Percentiles rank a stretch among this genome's conserved stretches.
Evolutionary conservation across 2,329 filamentous ascomycete species (phyloP).

Genomic region (Alternaria sp.): DNA sequence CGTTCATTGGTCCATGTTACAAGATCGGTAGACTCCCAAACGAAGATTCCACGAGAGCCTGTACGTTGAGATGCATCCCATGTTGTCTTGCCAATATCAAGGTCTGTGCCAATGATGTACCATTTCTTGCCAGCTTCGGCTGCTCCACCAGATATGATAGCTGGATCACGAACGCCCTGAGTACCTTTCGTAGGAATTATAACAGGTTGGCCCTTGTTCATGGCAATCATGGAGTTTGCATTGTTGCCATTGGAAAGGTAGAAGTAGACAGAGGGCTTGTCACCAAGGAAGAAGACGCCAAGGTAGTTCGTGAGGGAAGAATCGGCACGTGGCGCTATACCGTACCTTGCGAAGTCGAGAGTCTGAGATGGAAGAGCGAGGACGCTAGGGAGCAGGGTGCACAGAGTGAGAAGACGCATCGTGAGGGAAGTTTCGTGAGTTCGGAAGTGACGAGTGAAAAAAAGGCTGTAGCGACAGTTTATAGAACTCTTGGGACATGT

Average conservation of each 20-base stretch:
- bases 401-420: slow-evolving; percentile 27
- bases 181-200: slow-evolving; percentile 62
- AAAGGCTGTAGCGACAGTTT: neutral
- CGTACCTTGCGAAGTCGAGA: slow-evolving; percentile 32
- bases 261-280: slow-evolving; percentile 63
- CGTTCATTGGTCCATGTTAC: slow-evolving; percentile 61
- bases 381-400: slow-evolving; percentile 19
- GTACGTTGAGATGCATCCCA: slow-evolving; percentile 64
- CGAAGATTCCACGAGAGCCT: slow-evolving; percentile 62
- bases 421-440: neutral
- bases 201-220: slow-evolving; percentile 61
- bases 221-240: slow-evolving; percentile 57
- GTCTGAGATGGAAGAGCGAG: slow-evolving; percentile 28
- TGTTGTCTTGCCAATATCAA: slow-evolving; percentile 62
- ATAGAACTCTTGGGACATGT: neutral
- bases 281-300: slow-evolving; percentile 64
- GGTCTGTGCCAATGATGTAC: slow-evolving; percentile 65
- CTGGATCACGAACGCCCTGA: slow-evolving; percentile 62
- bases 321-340: slow-evolving; percentile 34
- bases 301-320: slow-evolving; percentile 61
- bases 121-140: slow-evolving; percentile 60
- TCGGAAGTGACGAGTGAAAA: neutral
- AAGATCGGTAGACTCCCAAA: slow-evolving; percentile 65
- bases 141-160: slow-evolving; percentile 59
- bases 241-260: slow-evolving; percentile 65